Conservation (phyloP, 441 rosid genomes). For the Lagerstroemia fauriei region DNA sequence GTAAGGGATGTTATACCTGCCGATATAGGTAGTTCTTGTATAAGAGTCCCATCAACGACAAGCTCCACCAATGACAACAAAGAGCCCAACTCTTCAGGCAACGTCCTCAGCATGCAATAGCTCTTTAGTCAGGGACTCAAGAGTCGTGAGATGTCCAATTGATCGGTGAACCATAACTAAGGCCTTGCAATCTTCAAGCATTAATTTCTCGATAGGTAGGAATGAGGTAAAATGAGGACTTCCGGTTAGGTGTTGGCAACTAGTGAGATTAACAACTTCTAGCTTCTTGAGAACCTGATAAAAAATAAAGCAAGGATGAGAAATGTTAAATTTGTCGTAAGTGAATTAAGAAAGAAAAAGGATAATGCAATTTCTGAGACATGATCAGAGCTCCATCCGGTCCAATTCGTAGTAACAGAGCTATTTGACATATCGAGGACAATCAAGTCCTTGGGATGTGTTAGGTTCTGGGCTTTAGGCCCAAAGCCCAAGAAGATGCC, state of each 20-base stretch:
- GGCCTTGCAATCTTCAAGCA: neutral
- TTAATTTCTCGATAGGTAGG: neutral
- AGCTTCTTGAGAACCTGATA: neutral
- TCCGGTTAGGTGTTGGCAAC: neutral
- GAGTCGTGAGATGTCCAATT: neutral
- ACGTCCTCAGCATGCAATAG: neutral
- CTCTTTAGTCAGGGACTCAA: neutral
- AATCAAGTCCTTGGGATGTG: neutral
- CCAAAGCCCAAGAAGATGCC: no score
- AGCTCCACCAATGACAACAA: neutral
- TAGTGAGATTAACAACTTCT: neutral
- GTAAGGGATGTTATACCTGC: neutral
- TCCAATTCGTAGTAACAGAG: neutral
- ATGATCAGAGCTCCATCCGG: neutral
- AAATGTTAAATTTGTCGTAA: no score
- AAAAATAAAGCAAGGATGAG: neutral
- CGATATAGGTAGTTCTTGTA: neutral
- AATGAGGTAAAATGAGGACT: slow-evolving; percentile 5
- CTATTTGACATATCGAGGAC: slow-evolving; percentile 1
- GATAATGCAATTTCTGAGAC: neutral
- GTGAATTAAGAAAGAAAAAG: neutral
- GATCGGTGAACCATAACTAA: neutral
- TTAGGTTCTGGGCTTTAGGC: no score
- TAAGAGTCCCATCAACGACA: neutral
- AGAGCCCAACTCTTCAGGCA: neutral